Conservation (phyloP, 331 rosid genomes). For the Rosa hybrid region DNA sequence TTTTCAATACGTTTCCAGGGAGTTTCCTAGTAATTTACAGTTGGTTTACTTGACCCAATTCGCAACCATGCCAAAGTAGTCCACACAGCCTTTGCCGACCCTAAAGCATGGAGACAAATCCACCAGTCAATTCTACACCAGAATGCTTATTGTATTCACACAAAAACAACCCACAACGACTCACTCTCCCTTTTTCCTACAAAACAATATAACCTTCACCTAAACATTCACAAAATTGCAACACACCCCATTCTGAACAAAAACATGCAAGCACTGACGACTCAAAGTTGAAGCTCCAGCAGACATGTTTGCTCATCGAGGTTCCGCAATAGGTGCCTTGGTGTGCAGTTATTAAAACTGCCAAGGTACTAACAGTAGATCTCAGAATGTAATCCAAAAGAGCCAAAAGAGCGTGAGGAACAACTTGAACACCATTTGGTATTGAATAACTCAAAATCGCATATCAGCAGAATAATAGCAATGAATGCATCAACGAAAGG, state of each 20-base stretch:
- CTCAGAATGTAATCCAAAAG: too few species aligned
- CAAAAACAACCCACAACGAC: neutral
- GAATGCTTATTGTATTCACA: neutral
- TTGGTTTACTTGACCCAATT: neutral
- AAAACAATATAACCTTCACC: neutral
- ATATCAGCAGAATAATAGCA: neutral
- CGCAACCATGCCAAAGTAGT: neutral
- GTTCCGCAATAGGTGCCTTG: conserved; percentile 63
- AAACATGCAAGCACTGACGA: neutral
- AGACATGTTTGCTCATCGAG: conserved; percentile 39
- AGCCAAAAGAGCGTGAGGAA: too few species aligned
- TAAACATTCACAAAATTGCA: neutral
- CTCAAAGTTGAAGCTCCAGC: conserved; percentile 15
- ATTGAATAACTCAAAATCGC: conserved; percentile 1
- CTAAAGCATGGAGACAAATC: conserved; percentile 10
- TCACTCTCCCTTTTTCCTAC: neutral
- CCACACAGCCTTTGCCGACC: conserved; percentile 27
- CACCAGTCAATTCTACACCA: conserved; percentile 11
- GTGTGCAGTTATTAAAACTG: conserved; percentile 31
- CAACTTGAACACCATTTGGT: too few species aligned
- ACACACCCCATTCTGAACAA: neutral
- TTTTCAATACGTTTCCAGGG: neutral
- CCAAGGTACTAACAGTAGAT: too few species aligned
- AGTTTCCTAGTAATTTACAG: neutral
- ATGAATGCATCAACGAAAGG: too few species aligned